Evolutionary conservation across 352 stramenopile species (phyloP), one percentile per base, ranked within the genome.

Genomic region (Phytophthora pluvialis): DNA sequence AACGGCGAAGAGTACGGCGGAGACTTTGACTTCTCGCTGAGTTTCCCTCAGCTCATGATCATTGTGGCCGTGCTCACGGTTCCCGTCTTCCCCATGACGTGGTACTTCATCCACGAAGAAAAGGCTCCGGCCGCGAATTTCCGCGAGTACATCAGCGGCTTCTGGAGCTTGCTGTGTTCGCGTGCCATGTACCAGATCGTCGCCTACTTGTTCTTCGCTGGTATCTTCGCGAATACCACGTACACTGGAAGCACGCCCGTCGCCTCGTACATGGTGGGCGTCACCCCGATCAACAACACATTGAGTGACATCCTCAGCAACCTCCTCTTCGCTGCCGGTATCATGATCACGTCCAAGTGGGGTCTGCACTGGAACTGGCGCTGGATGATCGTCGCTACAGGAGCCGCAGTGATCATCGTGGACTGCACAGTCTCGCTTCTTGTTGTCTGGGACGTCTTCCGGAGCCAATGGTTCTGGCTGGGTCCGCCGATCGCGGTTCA

Each of bases 1-100:
- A 92, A 90, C 67, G 76, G 75, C 6, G 49, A 61, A 25, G 59
- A 81, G 11, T 91, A 91, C 54, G 78, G 78, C 21, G 21, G 21
- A 2, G 21, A 21, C 21, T 21, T 21, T 21, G 21, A 21, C 21
- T 21, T 79, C 52, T 73, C 71, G 33, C 38, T 92, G 8, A 77
- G 58, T 47, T 88, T 89, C 63, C 78, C 76, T 9, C 48, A 72
- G n/a, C 15, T 86, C 3, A 85, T 85, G 73, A 67, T 80, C 57
- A 73, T 82, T 44, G 29, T 83, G 4, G 58, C 66, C 2, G 43
- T 76, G 7, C 51, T 66, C 2, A 57, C 63, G 1, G 33, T 67
- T 8, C 67, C 67, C 2, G 67, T 73, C 25, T 35, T 78, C 21
- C 70, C 70, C 3, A 64, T 70, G 36, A 78, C 70, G 1, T 78